These are phyloP conservation scores for Prunus yedoensis DNA, from an alignment of 331 rosid species.

Conservation along the genomic window DNA sequence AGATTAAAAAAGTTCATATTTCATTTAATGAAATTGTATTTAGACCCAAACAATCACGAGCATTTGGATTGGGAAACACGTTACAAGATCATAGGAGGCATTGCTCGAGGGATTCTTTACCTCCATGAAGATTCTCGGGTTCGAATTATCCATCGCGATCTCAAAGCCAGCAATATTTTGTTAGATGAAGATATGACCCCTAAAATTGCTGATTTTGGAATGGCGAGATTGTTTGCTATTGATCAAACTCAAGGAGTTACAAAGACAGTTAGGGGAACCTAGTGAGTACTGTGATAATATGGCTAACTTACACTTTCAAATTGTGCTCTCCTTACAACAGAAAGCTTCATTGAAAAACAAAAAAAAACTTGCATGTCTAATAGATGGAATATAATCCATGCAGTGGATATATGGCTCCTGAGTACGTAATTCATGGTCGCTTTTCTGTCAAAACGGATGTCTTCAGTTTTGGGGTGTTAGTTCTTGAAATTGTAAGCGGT, in stretches of 20 bases:
- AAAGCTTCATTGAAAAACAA: background rate
- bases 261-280: slow-evolving; percentile 4
- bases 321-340: background rate
- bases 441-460: background rate
- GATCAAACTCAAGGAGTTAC: slow-evolving; percentile 15
- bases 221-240: background rate
- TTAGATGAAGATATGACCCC: slow-evolving; percentile 17
- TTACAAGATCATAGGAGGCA: slow-evolving; percentile 17
- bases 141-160: slow-evolving; percentile 12
- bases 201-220: slow-evolving; percentile 20
- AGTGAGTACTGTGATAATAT: background rate
- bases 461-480: background rate
- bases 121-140: slow-evolving; percentile 26
- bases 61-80: slow-evolving; percentile 23
- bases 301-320: background rate
- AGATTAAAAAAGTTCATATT: background rate
- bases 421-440: background rate
- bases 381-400: background rate
- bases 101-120: slow-evolving; percentile 21
- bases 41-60: slow-evolving; percentile 5
- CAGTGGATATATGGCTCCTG: background rate
- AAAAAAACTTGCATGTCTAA: background rate
- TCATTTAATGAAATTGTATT: background rate
- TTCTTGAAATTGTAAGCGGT: slow-evolving; percentile 1
- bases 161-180: slow-evolving; percentile 16